Evolutionary conservation across 1,139 yeast genomes (phyloP), one percentile per base, ranked within the genome.

Genomic region (Saccharomyces hybrid): DNA sequence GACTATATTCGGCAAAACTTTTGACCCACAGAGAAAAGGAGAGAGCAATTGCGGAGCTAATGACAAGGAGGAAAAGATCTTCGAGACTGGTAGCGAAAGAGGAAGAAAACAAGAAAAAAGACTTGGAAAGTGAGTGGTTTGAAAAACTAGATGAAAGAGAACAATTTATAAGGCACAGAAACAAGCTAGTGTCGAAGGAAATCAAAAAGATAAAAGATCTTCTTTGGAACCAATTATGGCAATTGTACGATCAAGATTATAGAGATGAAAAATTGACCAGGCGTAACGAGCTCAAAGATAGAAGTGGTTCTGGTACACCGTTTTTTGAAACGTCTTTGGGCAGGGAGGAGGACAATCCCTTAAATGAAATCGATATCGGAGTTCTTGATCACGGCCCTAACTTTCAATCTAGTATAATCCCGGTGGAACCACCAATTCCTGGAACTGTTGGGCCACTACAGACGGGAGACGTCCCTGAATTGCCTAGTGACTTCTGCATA

Each of bases 81-180:
- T 63, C 72, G 1, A 62, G 72, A 54, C 54, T 70, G 14, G 67
- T 67, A 1, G 71, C 70, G 1, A 62, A 64, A 23, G 70, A 69
- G 42, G 70, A 67, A 48, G 70, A 67, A 34, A 59, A 62, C 6
- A 64, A 63, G 50, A 64, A 64, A 31, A 63, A 61, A 54, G 70
- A 63, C 23, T 49, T 64, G 9, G 70, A 63, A 50, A 59, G 62
- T 44, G 54, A 59, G n/a, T 63, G 67, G 59, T 52, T 57, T 25
- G 67, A 64, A 14, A 70, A 69, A 54, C 55, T 69, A 13, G 68
- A 67, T 41, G 63, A 65, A 20, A 62, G 70, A 53, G 68, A 64
- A 30, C 57, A 59, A 6, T 67, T 56, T 50, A 31, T 68, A n/a
- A 66, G 66, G 38, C 56, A 55, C 9, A 64, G 67, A 38, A 56